Evolutionary conservation across 2,329 filamentous ascomycete genomes (phyloP), one percentile per base, ranked within the genome.

Genomic region (Teratosphaeriaceae sp.): DNA sequence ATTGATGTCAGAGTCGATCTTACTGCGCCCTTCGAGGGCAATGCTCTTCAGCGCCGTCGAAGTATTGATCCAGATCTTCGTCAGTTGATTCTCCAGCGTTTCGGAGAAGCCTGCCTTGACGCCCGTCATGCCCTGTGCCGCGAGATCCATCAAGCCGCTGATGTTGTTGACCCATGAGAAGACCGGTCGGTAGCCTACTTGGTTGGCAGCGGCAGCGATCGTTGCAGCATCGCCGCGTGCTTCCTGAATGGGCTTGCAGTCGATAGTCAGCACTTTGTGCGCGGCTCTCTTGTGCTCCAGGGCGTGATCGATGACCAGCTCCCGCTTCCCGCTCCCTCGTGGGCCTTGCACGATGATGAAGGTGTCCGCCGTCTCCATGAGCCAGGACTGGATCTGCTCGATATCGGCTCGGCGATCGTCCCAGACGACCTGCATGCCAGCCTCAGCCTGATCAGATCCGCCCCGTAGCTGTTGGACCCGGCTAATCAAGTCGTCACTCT

Each of bases 121-220:
- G 11, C 90, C 90, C 16, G 90, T 94, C 11, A 92, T 92, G 54
- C 89, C 86, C 62, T 96, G 90, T 1, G 92, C 87, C 18, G 90
- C 92, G 27, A 97, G 76, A 55, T 97, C 92, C 50, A 95, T 74
- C 67, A 96, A 79, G 61, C 88, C 94, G 65, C 86, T 94, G 52
- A 97, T 79, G 58, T 82, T 95, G 65, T 97, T 96, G 67, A 94
- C 85, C 86, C 89, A 97, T 0, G 87, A 94, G 63, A 98, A 98
- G 0, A 98, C 80, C 0, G 92, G 92, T 7, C 85, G 76, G 61
- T 96, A 97, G 7, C 92, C 90, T 38, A 97, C 89, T 50, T 89
- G 80, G 1, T 73, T 69, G 1, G 90, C 92, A 5, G 92, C 81
- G 30, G 84, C 81, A 47, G 79, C 79, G 56, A 98, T 95, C 0